A percentile compares a stretch with the other conserved stretches of the same genome.
Conservation (phyloP, 2,329 filamentous ascomycete species). For the Paecilomyces variotii region DNA sequence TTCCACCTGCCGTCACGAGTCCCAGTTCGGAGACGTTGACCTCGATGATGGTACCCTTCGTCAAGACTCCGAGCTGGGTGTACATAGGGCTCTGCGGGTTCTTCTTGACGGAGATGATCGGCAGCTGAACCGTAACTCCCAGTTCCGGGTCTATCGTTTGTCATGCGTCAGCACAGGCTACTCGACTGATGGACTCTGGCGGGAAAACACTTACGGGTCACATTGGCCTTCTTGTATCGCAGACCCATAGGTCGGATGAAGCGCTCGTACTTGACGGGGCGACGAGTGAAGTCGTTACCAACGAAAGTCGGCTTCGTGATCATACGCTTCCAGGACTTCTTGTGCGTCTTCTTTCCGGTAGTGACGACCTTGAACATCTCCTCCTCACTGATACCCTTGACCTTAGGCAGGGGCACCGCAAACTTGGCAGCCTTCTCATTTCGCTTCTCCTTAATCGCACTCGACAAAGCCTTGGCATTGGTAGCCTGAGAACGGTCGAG, state of each 20-base stretch:
- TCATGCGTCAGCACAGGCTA: conserved; percentile 17
- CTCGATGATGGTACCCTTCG: conserved; percentile 77
- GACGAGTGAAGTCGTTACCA: conserved; percentile 77
- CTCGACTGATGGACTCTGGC: not conserved
- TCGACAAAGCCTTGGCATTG: conserved; percentile 67
- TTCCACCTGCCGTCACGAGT: conserved; percentile 80
- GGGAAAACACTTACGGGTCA: conserved; percentile 35
- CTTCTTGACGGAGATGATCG: conserved; percentile 71
- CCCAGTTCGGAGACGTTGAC: conserved; percentile 91
- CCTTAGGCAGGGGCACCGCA: conserved; percentile 84
- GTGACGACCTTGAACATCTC: conserved; percentile 97
- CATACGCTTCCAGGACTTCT: conserved; percentile 63
- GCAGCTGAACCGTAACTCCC: conserved; percentile 78
- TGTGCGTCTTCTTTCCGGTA: conserved; percentile 87
- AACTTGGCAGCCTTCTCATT: conserved; percentile 92
- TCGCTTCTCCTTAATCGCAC: conserved; percentile 91
- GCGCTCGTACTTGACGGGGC: conserved; percentile 69
- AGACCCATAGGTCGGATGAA: conserved; percentile 72
- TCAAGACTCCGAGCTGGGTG: conserved; percentile 84
- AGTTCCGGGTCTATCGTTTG: conserved; percentile 57
- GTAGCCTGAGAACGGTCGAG: conserved; percentile 70
- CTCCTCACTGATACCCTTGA: conserved; percentile 86
- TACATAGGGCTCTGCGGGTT: conserved; percentile 85
- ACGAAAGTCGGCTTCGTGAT: conserved; percentile 84
- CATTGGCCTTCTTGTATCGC: conserved; percentile 70